Percentiles rank a stretch among this genome's conserved stretches.
phyloP scores from a whole-genome alignment of 1,139 yeast species.

The Zygosaccharomyces pseudobailii region DNA sequence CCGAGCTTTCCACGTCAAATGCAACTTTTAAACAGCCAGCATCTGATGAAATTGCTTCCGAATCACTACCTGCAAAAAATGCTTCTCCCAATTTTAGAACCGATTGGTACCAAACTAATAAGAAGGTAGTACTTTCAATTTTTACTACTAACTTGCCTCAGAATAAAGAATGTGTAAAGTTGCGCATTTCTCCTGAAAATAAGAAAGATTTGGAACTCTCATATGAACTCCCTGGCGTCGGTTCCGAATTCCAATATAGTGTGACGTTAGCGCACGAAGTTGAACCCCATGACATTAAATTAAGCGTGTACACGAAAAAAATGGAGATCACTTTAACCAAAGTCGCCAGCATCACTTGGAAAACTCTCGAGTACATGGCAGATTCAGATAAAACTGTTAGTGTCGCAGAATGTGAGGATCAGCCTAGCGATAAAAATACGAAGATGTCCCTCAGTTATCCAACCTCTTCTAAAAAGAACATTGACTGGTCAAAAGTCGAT shows the following conservation, averaged over 20 bases:
- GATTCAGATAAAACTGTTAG: constrained; percentile 8
- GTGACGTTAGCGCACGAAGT: constrained; percentile 52
- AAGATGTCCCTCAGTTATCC: constrained; percentile 45
- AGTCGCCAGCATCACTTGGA: constrained; percentile 38
- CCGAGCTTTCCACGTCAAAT: not conserved
- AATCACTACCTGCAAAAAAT: not conserved
- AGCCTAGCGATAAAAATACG: not conserved
- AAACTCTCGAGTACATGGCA: constrained; percentile 29
- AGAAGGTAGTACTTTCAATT: constrained; percentile 58
- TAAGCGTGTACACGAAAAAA: constrained; percentile 63
- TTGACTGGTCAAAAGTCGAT: constrained; percentile 71
- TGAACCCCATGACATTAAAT: constrained; percentile 42
- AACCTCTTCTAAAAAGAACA: constrained; percentile 52
- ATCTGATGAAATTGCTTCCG: not conserved
- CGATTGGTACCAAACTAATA: constrained; percentile 75
- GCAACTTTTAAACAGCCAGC: not conserved
- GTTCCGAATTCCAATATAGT: constrained; percentile 36
- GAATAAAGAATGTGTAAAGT: constrained; percentile 21
- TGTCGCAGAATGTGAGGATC: constrained; percentile 4
- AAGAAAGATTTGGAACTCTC: constrained; percentile 18
- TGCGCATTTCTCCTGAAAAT: constrained; percentile 32
- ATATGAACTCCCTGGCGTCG: constrained; percentile 28
- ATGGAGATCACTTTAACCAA: constrained; percentile 53
- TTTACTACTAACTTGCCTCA: constrained; percentile 62
- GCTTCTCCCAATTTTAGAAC: constrained; percentile 45